Conservation (phyloP, 495 filamentous ascomycete genomes). For the Penicillium daleae region DNA sequence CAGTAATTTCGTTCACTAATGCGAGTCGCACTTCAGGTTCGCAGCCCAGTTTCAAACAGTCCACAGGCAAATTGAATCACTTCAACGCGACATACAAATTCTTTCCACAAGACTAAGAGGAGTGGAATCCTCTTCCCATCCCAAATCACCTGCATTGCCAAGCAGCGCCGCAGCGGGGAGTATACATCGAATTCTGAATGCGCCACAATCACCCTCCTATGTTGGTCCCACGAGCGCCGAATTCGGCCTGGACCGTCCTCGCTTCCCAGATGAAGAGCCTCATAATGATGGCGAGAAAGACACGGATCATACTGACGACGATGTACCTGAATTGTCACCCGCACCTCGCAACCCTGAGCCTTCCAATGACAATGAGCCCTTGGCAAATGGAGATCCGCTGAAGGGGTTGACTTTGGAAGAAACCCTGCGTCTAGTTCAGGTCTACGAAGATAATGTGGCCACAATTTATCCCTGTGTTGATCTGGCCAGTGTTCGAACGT, state of each 20-base stretch:
- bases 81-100: constrained; percentile 38
- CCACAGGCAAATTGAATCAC: constrained; percentile 33
- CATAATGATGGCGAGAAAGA: background rate
- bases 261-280: background rate
- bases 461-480: constrained; percentile 82
- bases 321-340: constrained; percentile 26
- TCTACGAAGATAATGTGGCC: constrained; percentile 79
- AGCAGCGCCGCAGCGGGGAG: background rate
- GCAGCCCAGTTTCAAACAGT: constrained; percentile 29
- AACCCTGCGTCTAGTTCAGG: constrained; percentile 67
- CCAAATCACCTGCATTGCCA: constrained; percentile 6
- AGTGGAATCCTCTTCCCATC: constrained; percentile 28
- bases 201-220: constrained; percentile 42
- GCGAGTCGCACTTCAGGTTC: constrained; percentile 15
- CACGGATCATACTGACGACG: constrained; percentile 6
- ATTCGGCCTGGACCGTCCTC: constrained; percentile 37
- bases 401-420: constrained; percentile 54
- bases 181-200: constrained; percentile 41
- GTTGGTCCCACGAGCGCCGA: constrained; percentile 49
- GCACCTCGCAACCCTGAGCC: constrained; percentile 26
- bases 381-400: constrained; percentile 27
- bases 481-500: constrained; percentile 61
- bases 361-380: constrained; percentile 15
- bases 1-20: constrained; percentile 1
- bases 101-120: constrained; percentile 39